Evolutionary conservation across 148 eudicot species (phyloP).

Genomic region (Heliamphora exappendiculata): DNA sequence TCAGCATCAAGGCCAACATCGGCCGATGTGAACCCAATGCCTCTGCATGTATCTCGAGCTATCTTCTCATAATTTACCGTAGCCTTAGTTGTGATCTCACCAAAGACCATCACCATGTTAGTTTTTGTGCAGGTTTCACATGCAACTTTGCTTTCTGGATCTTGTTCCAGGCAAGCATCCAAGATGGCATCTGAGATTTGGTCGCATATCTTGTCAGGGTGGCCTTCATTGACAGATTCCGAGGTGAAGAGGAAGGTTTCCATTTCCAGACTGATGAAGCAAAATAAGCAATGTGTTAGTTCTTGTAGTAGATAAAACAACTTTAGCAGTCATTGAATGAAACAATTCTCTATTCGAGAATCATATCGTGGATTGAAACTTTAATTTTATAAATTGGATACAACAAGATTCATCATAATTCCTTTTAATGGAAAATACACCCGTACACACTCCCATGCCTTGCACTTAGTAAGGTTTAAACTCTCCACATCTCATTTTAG

Average conservation of each 20-base stretch:
- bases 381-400: too few species aligned
- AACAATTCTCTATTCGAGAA: neutral
- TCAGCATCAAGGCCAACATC: conserved; percentile 51
- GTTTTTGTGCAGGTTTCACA: conserved; percentile 48
- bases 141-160: conserved; percentile 45
- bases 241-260: conserved; percentile 50
- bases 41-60: conserved; percentile 41
- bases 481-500: too few species aligned
- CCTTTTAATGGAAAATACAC: too few species aligned
- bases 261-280: conserved; percentile 19
- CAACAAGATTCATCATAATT: too few species aligned
- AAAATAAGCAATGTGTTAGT: neutral
- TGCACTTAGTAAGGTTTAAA: too few species aligned
- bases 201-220: conserved; percentile 47
- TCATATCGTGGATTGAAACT: too few species aligned
- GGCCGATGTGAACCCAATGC: conserved; percentile 37
- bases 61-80: conserved; percentile 36
- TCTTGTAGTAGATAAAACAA: neutral
- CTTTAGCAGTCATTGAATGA: neutral
- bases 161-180: conserved; percentile 48
- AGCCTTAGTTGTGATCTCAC: conserved; percentile 47
- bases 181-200: conserved; percentile 49
- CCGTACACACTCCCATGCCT: too few species aligned
- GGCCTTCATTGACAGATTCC: conserved; percentile 48
- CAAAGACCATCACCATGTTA: conserved; percentile 41